phyloP scores from a whole-genome alignment of 2,329 filamentous ascomycete species.

The Paecilomyces dactylethromorphus region DNA sequence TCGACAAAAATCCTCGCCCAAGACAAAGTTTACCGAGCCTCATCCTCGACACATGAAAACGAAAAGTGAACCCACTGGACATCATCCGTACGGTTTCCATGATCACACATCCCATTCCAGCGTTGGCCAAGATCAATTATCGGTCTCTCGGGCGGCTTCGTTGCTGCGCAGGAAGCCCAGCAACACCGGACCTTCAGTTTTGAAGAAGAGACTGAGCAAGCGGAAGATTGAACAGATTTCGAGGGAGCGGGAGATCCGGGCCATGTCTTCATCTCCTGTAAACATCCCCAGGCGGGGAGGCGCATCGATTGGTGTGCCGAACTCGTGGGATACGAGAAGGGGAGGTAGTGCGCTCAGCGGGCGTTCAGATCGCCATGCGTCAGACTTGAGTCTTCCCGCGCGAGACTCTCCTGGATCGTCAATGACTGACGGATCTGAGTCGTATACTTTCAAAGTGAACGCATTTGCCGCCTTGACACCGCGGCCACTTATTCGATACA shows the following conservation, averaged over 20 bases:
- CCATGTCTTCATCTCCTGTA: slow-evolving; percentile 65
- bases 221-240: slow-evolving; percentile 67
- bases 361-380: slow-evolving; percentile 56
- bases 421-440: slow-evolving; percentile 68
- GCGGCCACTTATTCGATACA: slow-evolving; percentile 73
- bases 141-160: slow-evolving; percentile 41
- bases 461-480: slow-evolving; percentile 76
- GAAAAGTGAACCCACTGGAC: slow-evolving; percentile 1
- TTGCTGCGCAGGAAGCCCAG: slow-evolving; percentile 53
- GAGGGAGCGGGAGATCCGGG: slow-evolving; percentile 80
- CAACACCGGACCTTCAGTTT: slow-evolving; percentile 49
- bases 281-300: slow-evolving; percentile 57
- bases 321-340: slow-evolving; percentile 59
- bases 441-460: slow-evolving; percentile 72
- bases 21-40: background rate
- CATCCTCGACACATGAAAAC: background rate
- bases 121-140: slow-evolving; percentile 32
- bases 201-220: slow-evolving; percentile 69
- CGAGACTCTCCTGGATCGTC: slow-evolving; percentile 70
- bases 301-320: slow-evolving; percentile 53
- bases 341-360: slow-evolving; percentile 51
- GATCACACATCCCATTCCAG: slow-evolving; percentile 29
- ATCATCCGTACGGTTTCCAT: slow-evolving; percentile 10
- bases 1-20: slow-evolving; percentile 9
- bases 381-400: slow-evolving; percentile 68